Evolutionary conservation across 192 early-diverging fungal genomes (phyloP).

Genomic region (Coemansia aciculifera): DNA sequence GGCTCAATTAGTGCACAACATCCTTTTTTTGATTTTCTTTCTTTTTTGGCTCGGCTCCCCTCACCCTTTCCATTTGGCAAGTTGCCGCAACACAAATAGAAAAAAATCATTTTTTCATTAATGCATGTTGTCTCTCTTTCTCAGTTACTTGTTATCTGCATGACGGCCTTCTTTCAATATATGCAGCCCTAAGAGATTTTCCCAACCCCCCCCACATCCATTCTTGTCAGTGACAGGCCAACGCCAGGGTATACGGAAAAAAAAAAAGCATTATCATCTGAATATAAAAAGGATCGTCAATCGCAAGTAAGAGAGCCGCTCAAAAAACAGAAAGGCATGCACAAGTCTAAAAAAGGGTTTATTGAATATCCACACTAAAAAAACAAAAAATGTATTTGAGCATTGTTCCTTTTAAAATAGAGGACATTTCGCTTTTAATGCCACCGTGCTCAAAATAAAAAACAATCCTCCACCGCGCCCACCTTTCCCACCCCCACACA

Average conservation of each 20-base stretch:
- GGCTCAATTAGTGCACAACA: slow-evolving; percentile 11
- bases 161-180: neutral
- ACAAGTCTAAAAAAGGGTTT: slow-evolving; percentile 6
- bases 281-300: neutral
- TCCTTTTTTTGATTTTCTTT: neutral
- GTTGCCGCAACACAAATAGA: too few relatives aligned
- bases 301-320: neutral
- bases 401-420: neutral
- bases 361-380: slow-evolving; percentile 1
- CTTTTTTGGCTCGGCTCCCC: slow-evolving; percentile 17
- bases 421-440: neutral
- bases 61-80: too few relatives aligned
- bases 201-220: neutral
- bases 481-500: neutral
- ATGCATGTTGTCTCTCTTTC: neutral
- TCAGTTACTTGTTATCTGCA: too few relatives aligned
- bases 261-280: neutral
- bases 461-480: neutral
- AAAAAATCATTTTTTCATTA: neutral
- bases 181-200: neutral
- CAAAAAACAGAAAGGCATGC: neutral
- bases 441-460: neutral
- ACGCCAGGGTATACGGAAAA: neutral
- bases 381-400: neutral
- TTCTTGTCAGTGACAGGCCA: neutral